Conservation (phyloP, 495 filamentous ascomycete genomes). For the Lophium mytilinum region DNA sequence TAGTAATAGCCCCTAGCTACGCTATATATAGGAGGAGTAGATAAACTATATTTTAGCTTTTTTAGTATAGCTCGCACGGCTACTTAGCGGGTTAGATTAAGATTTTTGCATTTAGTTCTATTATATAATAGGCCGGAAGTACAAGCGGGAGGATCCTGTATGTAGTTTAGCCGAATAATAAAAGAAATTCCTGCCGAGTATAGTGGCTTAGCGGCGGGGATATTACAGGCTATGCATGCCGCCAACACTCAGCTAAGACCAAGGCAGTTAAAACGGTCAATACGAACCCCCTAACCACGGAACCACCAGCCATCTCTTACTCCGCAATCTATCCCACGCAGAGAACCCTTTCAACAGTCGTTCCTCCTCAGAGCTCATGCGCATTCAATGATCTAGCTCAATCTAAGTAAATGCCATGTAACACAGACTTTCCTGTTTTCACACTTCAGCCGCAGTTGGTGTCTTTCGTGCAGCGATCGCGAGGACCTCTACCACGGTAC, state of each 20-base stretch:
- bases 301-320: not conserved
- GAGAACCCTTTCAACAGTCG: not conserved
- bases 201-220: too few relatives aligned
- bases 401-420: not conserved
- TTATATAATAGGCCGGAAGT: too few relatives aligned
- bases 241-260: not conserved
- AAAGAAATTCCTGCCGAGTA: too few relatives aligned
- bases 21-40: too few relatives aligned
- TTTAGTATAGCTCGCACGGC: too few relatives aligned
- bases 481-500: not conserved
- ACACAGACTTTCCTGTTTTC: not conserved
- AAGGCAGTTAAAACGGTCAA: not conserved
- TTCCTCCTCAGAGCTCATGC: not conserved
- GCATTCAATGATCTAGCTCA: not conserved
- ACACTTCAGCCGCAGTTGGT: not conserved
- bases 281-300: not conserved
- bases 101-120: too few relatives aligned
- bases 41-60: too few relatives aligned
- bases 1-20: too few relatives aligned
- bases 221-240: too few relatives aligned
- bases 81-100: too few relatives aligned
- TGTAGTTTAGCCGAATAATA: too few relatives aligned
- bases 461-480: not conserved
- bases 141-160: too few relatives aligned
- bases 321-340: not conserved